Evolutionary conservation across 495 filamentous ascomycete species (phyloP).

Genomic region (Neurospora pannonica): DNA sequence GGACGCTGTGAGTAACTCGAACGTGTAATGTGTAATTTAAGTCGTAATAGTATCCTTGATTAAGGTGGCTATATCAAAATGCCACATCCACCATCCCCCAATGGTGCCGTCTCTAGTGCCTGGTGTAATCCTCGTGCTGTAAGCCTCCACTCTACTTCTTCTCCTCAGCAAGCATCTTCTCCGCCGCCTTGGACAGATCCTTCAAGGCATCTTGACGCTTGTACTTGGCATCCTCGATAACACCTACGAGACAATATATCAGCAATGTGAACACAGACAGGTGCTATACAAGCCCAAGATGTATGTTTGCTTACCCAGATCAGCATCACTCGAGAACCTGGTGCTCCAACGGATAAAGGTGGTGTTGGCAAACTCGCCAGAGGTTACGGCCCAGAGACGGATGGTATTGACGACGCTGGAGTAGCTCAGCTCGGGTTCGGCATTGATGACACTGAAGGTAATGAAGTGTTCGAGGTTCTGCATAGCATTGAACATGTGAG

Average conservation of each 20-base stretch:
- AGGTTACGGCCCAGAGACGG: conserved; percentile 49
- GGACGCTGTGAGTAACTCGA: neutral
- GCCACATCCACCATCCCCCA: neutral
- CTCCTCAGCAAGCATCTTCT: conserved; percentile 31
- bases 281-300: neutral
- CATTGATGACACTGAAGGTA: conserved; percentile 57
- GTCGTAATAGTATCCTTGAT: neutral
- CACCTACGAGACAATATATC: conserved; percentile 31
- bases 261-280: neutral
- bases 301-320: conserved; percentile 43
- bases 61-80: neutral
- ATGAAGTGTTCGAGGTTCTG: conserved; percentile 61
- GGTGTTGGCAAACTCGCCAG: conserved; percentile 46
- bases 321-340: conserved; percentile 58
- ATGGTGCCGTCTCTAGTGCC: neutral
- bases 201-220: conserved; percentile 60
- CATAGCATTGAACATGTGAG: neutral
- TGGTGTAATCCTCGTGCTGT: neutral
- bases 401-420: conserved; percentile 54
- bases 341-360: conserved; percentile 57
- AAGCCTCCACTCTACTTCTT: neutral
- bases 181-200: conserved; percentile 47
- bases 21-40: neutral
- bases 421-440: conserved; percentile 48
- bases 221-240: conserved; percentile 63